phyloP scores from a whole-genome alignment of 2,329 filamentous ascomycete genomes.

The Phoma sp. region DNA sequence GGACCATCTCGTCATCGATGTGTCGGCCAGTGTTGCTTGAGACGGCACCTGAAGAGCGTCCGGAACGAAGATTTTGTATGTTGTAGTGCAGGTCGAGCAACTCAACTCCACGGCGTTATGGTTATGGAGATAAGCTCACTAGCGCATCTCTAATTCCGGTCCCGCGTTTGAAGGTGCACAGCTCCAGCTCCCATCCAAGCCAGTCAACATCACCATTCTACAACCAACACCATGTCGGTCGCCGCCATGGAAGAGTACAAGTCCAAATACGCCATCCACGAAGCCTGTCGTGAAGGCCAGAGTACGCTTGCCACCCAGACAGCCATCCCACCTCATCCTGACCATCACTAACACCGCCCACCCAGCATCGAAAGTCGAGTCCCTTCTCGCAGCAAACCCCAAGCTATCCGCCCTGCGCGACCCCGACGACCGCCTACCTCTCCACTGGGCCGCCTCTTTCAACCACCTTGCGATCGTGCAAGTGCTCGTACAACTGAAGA shows the following conservation, averaged over 20 bases:
- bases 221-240: neutral
- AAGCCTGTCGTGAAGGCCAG: conserved; percentile 83
- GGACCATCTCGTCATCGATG: no score
- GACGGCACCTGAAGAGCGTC: no score
- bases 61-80: no score
- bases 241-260: conserved; percentile 37
- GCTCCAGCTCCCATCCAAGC: neutral
- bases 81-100: no score
- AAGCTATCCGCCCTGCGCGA: conserved; percentile 77
- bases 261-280: conserved; percentile 82
- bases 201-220: neutral
- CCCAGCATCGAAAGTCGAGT: conserved; percentile 73
- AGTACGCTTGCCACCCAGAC: conserved; percentile 59
- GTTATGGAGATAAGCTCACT: conserved; percentile 1
- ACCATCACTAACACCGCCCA: conserved; percentile 50
- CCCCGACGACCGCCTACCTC: conserved; percentile 84
- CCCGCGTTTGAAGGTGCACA: conserved; percentile 7
- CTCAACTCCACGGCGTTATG: neutral
- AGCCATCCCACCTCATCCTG: neutral
- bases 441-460: conserved; percentile 93
- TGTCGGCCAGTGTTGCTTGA: no score
- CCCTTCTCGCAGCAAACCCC: conserved; percentile 76
- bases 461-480: conserved; percentile 78
- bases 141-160: conserved; percentile 11
- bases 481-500: conserved; percentile 71